Evolutionary conservation across 495 filamentous ascomycete genomes (phyloP), one percentile per base, ranked within the genome.

Genomic region (Hyaloscypha variabilis): DNA sequence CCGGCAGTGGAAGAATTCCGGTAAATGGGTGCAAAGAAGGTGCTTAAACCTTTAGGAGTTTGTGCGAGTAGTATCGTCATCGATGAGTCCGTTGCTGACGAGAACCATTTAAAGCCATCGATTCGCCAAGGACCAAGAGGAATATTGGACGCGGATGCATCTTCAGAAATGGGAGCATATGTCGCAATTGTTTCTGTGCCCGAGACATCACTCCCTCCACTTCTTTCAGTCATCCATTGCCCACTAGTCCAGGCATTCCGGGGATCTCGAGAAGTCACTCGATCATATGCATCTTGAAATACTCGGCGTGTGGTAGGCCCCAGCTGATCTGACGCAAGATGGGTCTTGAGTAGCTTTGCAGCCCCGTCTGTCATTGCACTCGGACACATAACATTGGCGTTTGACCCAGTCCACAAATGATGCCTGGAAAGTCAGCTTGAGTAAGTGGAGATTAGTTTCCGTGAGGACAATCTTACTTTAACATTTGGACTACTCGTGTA

Each of bases 171-270:
- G 1, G 39, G 14, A 1, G 60, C 66, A 64, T 67, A 73, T 64
- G 74, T 83, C 34, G 81, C 91, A 66, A 81, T 75, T 2, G 90
- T 94, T 73, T 94, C 90, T 0, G 88, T 91, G 53, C 80, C 83
- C 8, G 85, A 85, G 3, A 93, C 88, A 66, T 94, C 91, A 65
- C 86, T 90, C 2, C 90, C 90, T 8, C 90, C 90, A 0, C 82
- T 76, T n/a, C 90, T 82, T 69, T 93, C 90, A 0, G 91, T 93
- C 91, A 94, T 94, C 91, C 91, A 94, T 71, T 94, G 91, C 0
- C 91, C 90, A 31, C 83, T 87, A 5, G 90, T 93, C 90, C 90
- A 93, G 19, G 84, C 81, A n/a, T 76, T 64, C 8, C 72, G 64
- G 3, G 87, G 80, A 63, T 90, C 82, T 8, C 86, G 80, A 5